Conservation (phyloP, 805 yeast genomes). For the Wickerhamomyces tratensis region DNA sequence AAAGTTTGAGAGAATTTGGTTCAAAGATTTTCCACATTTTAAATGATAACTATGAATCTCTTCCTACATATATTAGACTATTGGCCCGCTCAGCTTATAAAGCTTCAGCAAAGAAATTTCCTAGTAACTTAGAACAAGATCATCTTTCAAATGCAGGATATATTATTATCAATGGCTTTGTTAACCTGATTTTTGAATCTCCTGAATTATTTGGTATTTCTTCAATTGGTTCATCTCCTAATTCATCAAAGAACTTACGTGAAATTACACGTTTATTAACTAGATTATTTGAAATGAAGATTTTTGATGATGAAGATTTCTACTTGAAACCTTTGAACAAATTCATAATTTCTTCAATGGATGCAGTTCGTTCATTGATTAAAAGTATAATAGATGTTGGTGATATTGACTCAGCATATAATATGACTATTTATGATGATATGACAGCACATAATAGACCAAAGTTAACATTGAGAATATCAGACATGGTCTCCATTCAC, state of each 20-base stretch:
- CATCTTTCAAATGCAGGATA: slow-evolving; percentile 62
- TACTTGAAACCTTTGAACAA: slow-evolving; percentile 77
- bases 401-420: slow-evolving; percentile 50
- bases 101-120: slow-evolving; percentile 34
- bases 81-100: slow-evolving; percentile 39
- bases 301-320: slow-evolving; percentile 51
- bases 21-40: slow-evolving; percentile 50
- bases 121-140: slow-evolving; percentile 49
- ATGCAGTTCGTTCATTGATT: slow-evolving; percentile 35
- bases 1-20: slow-evolving; percentile 60
- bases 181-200: slow-evolving; percentile 33
- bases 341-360: slow-evolving; percentile 44
- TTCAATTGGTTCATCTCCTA: slow-evolving; percentile 7
- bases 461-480: slow-evolving; percentile 31
- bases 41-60: slow-evolving; percentile 27
- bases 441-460: slow-evolving; percentile 46
- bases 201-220: slow-evolving; percentile 54
- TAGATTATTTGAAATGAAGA: slow-evolving; percentile 59
- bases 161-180: slow-evolving; percentile 44
- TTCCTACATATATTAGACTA: slow-evolving; percentile 51
- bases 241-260: slow-evolving; percentile 35
- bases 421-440: slow-evolving; percentile 60
- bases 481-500: slow-evolving; percentile 37
- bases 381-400: slow-evolving; percentile 40
- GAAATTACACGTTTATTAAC: slow-evolving; percentile 48